These are phyloP conservation scores for Spergularia bocconei DNA, from an alignment of 148 eudicot genomes.

Conservation along the genomic window DNA sequence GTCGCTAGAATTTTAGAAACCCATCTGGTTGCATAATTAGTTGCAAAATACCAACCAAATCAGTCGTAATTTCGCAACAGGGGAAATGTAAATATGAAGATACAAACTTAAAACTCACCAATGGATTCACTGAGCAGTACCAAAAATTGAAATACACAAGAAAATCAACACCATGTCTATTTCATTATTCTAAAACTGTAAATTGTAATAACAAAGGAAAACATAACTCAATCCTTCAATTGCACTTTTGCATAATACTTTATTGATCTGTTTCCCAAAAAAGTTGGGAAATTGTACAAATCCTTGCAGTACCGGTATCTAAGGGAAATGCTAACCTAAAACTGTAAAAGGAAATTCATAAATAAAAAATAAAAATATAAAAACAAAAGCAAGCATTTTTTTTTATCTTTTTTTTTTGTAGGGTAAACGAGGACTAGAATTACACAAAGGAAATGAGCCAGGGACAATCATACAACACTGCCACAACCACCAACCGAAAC, in stretches of 20 bases:
- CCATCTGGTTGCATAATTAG: too few species aligned
- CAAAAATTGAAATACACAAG: too few species aligned
- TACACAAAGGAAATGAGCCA: slow-evolving; percentile 29
- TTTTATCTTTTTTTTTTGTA: slow-evolving; percentile 16
- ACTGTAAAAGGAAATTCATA: slow-evolving; percentile 11
- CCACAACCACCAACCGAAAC: slow-evolving; percentile 20
- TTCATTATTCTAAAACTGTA: background rate
- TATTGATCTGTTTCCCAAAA: slow-evolving; percentile 37
- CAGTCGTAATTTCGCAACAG: too few species aligned
- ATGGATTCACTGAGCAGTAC: too few species aligned
- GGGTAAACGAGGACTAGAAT: slow-evolving; percentile 22
- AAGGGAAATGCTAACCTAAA: slow-evolving; percentile 26
- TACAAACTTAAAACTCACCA: too few species aligned
- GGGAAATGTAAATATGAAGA: too few species aligned
- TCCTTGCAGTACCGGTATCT: slow-evolving; percentile 26
- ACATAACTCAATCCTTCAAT: slow-evolving; percentile 14
- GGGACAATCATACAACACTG: slow-evolving; percentile 28
- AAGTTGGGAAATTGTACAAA: slow-evolving; percentile 36
- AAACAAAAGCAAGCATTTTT: background rate
- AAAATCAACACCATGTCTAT: too few species aligned
- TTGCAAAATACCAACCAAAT: too few species aligned
- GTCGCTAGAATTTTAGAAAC: too few species aligned
- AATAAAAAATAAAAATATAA: background rate
- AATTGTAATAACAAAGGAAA: background rate
- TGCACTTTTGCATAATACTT: slow-evolving; percentile 24